These are phyloP conservation scores for Anthostomella pinea DNA, from an alignment of 2,329 filamentous ascomycete genomes.

Conservation along the genomic window DNA sequence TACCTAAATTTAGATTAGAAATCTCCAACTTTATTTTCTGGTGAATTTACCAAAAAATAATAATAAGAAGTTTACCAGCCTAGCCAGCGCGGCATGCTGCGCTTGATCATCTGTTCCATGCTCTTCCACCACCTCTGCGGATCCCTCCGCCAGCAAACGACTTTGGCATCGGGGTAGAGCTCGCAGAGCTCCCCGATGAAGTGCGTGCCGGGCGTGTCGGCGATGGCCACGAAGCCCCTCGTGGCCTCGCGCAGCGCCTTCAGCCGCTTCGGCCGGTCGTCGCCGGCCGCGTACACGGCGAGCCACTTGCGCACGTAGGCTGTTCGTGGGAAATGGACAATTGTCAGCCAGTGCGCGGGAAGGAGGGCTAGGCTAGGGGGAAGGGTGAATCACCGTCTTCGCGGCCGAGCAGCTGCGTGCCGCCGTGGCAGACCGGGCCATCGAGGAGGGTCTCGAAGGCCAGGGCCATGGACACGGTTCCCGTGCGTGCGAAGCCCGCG, in stretches of 20 bases:
- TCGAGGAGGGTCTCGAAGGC: conserved; percentile 45
- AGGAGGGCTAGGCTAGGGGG: no score
- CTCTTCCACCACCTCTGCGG: conserved; percentile 36
- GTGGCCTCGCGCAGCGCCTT: conserved; percentile 34
- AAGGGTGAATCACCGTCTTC: conserved; percentile 35
- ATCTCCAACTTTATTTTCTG: no score
- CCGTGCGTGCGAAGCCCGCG: conserved; percentile 43
- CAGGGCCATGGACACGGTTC: conserved; percentile 45
- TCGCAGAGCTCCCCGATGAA: conserved; percentile 45
- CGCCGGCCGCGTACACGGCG: no score
- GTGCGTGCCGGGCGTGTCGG: conserved; percentile 41
- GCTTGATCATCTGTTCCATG: conserved; percentile 18
- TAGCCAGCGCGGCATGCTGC: conserved; percentile 14
- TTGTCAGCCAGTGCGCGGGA: no score
- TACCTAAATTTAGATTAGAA: no score
- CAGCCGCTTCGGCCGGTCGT: conserved; percentile 28
- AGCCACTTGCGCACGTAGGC: no score
- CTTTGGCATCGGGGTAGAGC: conserved; percentile 47
- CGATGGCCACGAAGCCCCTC: conserved; percentile 44
- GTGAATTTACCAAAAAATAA: no score
- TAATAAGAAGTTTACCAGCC: conserved; percentile 12
- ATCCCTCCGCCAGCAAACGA: conserved; percentile 41
- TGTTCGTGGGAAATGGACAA: no score
- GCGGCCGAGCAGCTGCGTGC: conserved; percentile 35
- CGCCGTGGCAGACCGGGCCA: conserved; percentile 48